Conservation (phyloP, 2,329 filamentous ascomycete genomes). For the Pseudogymnoascus sp. region DNA sequence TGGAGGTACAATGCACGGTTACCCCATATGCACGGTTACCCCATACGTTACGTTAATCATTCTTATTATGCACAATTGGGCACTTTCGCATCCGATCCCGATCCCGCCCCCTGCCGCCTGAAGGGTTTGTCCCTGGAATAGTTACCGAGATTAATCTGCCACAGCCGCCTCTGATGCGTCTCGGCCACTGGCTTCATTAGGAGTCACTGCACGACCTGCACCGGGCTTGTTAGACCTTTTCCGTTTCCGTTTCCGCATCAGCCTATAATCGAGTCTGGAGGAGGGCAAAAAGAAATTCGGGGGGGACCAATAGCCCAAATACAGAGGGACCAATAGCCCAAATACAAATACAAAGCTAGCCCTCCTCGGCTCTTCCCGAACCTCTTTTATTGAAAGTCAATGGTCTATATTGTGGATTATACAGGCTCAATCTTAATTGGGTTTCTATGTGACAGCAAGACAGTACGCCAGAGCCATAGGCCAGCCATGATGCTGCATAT, state of each 20-base stretch:
- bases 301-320: background rate
- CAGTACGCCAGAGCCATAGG: too few species aligned
- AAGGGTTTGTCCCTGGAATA: too few species aligned
- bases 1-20: too few species aligned
- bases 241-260: background rate
- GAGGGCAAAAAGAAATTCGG: background rate
- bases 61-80: too few species aligned
- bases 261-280: background rate
- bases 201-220: background rate
- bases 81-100: too few species aligned
- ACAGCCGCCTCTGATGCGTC: background rate
- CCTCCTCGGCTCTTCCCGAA: background rate
- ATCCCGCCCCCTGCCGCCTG: too few species aligned
- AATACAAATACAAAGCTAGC: background rate
- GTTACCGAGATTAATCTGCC: background rate
- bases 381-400: background rate
- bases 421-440: background rate
- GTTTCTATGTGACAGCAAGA: too few species aligned
- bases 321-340: background rate
- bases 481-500: background rate
- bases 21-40: too few species aligned
- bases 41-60: too few species aligned
- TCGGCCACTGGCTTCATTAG: background rate
- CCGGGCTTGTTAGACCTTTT: background rate
- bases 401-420: background rate